A percentile compares a stretch with the other conserved stretches of the same genome.
These are phyloP conservation scores for Monsonia emarginata DNA, from an alignment of 441 rosid species.

Conservation along the genomic window DNA sequence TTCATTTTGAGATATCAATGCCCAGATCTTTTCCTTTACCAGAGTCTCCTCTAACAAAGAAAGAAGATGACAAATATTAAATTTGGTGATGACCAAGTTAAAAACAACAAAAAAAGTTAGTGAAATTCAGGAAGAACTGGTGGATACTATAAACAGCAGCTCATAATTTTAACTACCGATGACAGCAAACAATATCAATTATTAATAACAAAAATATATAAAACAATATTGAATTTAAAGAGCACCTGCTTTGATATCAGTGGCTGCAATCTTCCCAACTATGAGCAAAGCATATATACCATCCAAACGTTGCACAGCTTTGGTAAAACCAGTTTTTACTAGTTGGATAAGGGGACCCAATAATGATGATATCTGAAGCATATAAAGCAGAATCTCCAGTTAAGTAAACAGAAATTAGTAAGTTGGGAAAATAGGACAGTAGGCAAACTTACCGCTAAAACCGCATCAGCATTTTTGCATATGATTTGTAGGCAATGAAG, in stretches of 20 bases:
- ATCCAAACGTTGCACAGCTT: conserved; percentile 87
- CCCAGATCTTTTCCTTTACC: conserved; percentile 87
- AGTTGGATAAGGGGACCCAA: conserved; percentile 81
- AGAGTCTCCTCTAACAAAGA: conserved; percentile 63
- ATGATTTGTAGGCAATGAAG: conserved; percentile 63
- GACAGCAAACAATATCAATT: background rate
- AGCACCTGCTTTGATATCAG: conserved; percentile 87
- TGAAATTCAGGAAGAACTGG: conserved; percentile 10
- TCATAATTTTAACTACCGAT: background rate
- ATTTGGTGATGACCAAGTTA: background rate
- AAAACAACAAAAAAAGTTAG: conserved; percentile 14
- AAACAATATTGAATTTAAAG: background rate
- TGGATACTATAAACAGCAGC: conserved; percentile 7
- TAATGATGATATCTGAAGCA: conserved; percentile 62
- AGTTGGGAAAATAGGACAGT: conserved; percentile 9
- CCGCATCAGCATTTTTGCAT: conserved; percentile 59
- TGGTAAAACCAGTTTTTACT: conserved; percentile 83
- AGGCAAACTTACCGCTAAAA: conserved; percentile 43
- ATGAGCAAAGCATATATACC: conserved; percentile 80
- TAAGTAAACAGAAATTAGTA: conserved; percentile 14
- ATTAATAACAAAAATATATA: background rate
- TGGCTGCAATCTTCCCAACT: conserved; percentile 71
- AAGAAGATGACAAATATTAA: background rate
- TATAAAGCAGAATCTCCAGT: conserved; percentile 15
- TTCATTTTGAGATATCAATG: conserved; percentile 75